Evolutionary conservation across 176 grass and related monocot genomes (phyloP).

Genomic region (Oryza longistaminata): DNA sequence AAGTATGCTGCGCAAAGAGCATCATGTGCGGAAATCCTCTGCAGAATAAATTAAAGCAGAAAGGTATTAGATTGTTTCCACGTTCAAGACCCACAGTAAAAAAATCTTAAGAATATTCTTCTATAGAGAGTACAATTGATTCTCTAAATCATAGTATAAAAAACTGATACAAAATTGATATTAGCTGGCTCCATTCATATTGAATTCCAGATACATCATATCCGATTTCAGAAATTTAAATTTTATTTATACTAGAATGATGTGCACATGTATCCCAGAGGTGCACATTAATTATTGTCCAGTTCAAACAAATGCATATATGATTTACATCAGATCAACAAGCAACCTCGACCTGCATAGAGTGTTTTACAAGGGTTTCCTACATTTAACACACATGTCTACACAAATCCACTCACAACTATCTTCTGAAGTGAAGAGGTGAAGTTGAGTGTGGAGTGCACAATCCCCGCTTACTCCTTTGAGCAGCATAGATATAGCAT

Average conservation of each 20-base stretch:
- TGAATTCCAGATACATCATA: not conserved
- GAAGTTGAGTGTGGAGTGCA: not conserved
- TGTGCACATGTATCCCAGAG: not conserved
- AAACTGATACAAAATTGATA: not conserved
- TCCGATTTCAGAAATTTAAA: not conserved
- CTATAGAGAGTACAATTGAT: not conserved
- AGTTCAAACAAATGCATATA: not conserved
- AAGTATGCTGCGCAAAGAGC: conserved; percentile 68
- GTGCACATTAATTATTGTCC: too few species aligned
- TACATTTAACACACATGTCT: not conserved
- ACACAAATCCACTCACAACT: not conserved
- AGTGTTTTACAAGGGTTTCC: not conserved
- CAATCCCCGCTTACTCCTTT: too few species aligned
- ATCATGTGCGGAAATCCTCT: conserved; percentile 71
- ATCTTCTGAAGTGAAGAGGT: not conserved
- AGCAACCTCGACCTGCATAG: not conserved
- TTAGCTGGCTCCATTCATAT: not conserved
- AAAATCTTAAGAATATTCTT: not conserved
- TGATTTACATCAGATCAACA: not conserved
- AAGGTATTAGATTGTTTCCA: conserved; percentile 22
- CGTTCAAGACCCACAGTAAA: not conserved
- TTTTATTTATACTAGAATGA: not conserved
- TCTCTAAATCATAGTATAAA: not conserved
- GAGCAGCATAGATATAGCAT: not conserved
- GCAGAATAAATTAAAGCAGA: conserved; percentile 21